Evolutionary conservation across 768 basidiomycete species (phyloP).

Genomic region (Clitopilus passeckerianus): DNA sequence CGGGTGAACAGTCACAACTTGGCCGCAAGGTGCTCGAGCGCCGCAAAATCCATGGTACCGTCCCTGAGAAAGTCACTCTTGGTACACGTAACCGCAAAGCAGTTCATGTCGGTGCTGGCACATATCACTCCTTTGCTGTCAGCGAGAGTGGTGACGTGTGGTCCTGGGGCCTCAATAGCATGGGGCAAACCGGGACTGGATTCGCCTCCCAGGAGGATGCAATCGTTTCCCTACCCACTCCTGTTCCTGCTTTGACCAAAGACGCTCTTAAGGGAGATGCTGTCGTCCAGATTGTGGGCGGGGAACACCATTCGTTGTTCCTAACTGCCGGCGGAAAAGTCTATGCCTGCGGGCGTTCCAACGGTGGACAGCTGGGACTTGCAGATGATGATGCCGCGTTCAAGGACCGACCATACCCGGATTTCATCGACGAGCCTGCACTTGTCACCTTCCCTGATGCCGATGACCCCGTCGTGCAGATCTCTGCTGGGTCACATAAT

Average conservation of each 20-base stretch:
- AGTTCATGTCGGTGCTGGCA: slow-evolving; percentile 73
- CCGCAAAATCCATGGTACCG: slow-evolving; percentile 83
- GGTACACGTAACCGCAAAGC: slow-evolving; percentile 54
- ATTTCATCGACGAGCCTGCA: slow-evolving; percentile 64
- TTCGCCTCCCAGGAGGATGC: slow-evolving; percentile 37
- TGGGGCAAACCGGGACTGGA: slow-evolving; percentile 75
- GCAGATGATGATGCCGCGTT: slow-evolving; percentile 65
- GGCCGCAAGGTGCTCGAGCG: slow-evolving; percentile 88
- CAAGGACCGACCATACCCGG: slow-evolving; percentile 44
- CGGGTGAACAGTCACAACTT: slow-evolving; percentile 86
- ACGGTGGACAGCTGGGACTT: slow-evolving; percentile 80
- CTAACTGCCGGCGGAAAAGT: slow-evolving; percentile 79
- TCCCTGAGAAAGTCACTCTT: slow-evolving; percentile 83
- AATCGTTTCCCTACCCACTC: slow-evolving; percentile 59
- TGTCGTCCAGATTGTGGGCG: slow-evolving; percentile 73
- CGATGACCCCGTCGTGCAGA: slow-evolving; percentile 58
- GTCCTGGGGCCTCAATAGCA: slow-evolving; percentile 95
- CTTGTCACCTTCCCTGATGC: slow-evolving; percentile 60
- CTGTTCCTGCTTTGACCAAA: slow-evolving; percentile 60
- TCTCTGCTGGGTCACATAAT: slow-evolving; percentile 68
- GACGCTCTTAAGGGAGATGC: slow-evolving; percentile 53
- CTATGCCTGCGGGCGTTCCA: slow-evolving; percentile 81
- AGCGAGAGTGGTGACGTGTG: slow-evolving; percentile 79
- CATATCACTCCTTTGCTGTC: slow-evolving; percentile 87
- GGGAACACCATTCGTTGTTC: slow-evolving; percentile 90